These are phyloP conservation scores for Jaenimonas drosophilae DNA, from an alignment of 208 protist species.

Conservation along the genomic window DNA sequence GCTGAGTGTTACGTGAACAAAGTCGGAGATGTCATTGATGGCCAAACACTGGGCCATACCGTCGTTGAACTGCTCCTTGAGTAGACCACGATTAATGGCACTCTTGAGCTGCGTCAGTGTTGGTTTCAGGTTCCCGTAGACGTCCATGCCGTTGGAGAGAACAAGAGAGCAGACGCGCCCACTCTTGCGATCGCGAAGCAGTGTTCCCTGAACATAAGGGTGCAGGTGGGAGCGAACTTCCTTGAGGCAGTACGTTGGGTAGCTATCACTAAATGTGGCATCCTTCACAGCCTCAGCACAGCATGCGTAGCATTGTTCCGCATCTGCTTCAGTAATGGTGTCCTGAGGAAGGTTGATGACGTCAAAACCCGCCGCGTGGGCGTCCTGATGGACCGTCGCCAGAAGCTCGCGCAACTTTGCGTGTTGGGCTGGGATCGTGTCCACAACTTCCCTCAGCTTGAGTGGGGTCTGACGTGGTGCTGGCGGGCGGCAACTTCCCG, in stretches of 20 bases:
- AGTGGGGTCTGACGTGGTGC: constrained; percentile 33
- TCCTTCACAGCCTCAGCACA: constrained; percentile 45
- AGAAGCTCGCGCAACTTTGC: constrained; percentile 16
- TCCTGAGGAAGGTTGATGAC: constrained; percentile 37
- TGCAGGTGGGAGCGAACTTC: constrained; percentile 33
- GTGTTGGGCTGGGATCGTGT: constrained; percentile 16
- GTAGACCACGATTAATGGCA: constrained; percentile 33
- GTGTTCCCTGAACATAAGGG: constrained; percentile 63
- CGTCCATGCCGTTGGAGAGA: constrained; percentile 70
- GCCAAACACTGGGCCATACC: constrained; percentile 32
- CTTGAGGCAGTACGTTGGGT: constrained; percentile 67
- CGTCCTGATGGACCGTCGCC: constrained; percentile 10
- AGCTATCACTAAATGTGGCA: constrained; percentile 67
- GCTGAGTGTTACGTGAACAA: constrained; percentile 79
- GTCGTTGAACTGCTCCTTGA: constrained; percentile 12
- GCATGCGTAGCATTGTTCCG: constrained; percentile 42
- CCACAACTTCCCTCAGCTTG: constrained; percentile 60
- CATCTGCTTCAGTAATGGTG: constrained; percentile 23
- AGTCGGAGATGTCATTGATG: constrained; percentile 59
- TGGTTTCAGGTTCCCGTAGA: constrained; percentile 66
- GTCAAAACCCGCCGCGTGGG: constrained; percentile 22
- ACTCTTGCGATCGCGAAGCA: constrained; percentile 13
- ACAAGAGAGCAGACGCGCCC: constrained; percentile 47
- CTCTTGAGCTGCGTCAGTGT: constrained; percentile 73
- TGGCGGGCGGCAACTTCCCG: constrained; percentile 18